Conservation (phyloP, 164 flowering plant genomes). For the Amborella trichopoda region DNA sequence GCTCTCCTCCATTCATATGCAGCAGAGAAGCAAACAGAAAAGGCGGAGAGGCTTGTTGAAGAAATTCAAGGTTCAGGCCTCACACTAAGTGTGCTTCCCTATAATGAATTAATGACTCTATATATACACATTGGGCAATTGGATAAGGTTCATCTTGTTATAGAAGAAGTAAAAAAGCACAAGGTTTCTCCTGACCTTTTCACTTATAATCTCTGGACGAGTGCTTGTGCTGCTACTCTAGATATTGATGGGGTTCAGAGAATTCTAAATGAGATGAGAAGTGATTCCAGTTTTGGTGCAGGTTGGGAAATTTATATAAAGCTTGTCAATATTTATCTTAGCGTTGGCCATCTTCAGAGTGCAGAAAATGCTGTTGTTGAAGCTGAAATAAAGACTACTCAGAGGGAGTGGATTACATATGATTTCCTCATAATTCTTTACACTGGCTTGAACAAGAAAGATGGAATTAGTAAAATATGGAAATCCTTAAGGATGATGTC, state of each 20-base stretch:
- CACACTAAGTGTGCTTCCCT: slow-evolving; percentile 46
- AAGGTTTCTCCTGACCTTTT: slow-evolving; percentile 62
- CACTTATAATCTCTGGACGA: slow-evolving; percentile 81
- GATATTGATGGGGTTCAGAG: slow-evolving; percentile 42
- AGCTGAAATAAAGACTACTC: slow-evolving; percentile 44
- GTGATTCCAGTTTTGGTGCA: slow-evolving; percentile 31
- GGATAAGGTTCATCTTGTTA: slow-evolving; percentile 56
- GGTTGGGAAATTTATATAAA: slow-evolving; percentile 48
- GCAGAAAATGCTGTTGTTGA: slow-evolving; percentile 41
- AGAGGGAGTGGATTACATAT: slow-evolving; percentile 79
- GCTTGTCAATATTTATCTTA: slow-evolving; percentile 49
- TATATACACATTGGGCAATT: slow-evolving; percentile 60
- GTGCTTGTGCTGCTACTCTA: slow-evolving; percentile 69
- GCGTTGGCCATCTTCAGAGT: slow-evolving; percentile 29
- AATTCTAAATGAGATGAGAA: slow-evolving; percentile 61
- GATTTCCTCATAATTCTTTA: slow-evolving; percentile 70
- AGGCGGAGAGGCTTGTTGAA: slow-evolving; percentile 54
- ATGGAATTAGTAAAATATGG: slow-evolving; percentile 67
- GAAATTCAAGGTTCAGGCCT: slow-evolving; percentile 39
- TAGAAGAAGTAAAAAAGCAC: slow-evolving; percentile 52
- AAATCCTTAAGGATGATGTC: slow-evolving; percentile 57
- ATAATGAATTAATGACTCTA: slow-evolving; percentile 92
- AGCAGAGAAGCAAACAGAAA: slow-evolving; percentile 41
- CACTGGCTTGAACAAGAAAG: slow-evolving; percentile 58
- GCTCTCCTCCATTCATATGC: slow-evolving; percentile 90